Base-by-base conservation (phyloP, 2,329 filamentous ascomycete genomes). In the Hymenoscyphus albidus region DNA sequence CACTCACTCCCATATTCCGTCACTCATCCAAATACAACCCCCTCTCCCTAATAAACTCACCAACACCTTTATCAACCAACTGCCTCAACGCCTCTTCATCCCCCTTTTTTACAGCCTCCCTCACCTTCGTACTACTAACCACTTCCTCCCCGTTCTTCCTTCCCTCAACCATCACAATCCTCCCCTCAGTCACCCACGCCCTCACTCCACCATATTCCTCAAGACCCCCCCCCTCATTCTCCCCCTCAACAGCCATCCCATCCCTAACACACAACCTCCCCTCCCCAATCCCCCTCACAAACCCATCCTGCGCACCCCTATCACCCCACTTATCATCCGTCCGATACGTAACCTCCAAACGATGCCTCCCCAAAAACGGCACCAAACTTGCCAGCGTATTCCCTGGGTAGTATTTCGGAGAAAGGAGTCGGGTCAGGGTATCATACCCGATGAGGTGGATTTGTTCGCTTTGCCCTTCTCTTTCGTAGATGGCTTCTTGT, bases 391-490 rank as follows among this genome's bases (percentile, higher is more conserved):
- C 76, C 13, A 85, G 79, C 67, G 89, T 84, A 70, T 73, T 79
- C 73, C 63, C 75, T 42, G 72, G 79, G 68, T 92, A 92, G 77
- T 94, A 94, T 74, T 89, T 91, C 0, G 88, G 83, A 59, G 90
- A 80, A 62, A 91, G 85, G 61, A 94, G 85, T 22, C 91, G 84
- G 16, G 89, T 85, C 6, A 93, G 77, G 0, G 91, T 94, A 71
- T 94, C 91, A 74, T 87, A 94, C 35, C 91, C 91, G 1, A 86
- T 84, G 2, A 93, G 82, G 71, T 91, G 91, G 3, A 90, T 78
- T 71, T 92, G 89, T 62, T 82, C 78, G 6, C 63, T 65, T 72
- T 44, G 10, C 7, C 63, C 66, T 9, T 61, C 61, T 72, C 38
- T 13, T 69, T 73, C 62, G 68, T 85, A 86, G 44, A 79, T 78